Conservation (phyloP, 257 asterid genomes). For the Linaria vulgaris region DNA sequence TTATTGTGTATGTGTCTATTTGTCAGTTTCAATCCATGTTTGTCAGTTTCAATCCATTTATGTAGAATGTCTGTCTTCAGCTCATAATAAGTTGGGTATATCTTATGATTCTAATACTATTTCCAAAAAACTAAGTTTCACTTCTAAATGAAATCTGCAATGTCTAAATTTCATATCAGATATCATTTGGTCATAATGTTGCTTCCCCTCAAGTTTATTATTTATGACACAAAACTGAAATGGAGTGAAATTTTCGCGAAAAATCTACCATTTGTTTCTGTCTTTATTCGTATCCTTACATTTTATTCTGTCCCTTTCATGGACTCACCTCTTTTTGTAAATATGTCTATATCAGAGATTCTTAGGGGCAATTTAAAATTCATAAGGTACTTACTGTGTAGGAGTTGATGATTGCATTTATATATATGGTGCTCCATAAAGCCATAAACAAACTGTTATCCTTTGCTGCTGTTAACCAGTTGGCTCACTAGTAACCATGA, state of each 20-base stretch:
- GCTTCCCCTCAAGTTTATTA: neutral
- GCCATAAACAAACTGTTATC: neutral
- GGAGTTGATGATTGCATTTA: no score
- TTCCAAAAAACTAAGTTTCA: no score
- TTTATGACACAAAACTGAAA: neutral
- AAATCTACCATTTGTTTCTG: no score
- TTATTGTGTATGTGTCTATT: neutral
- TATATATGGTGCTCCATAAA: no score
- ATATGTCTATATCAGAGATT: neutral
- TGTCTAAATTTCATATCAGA: neutral
- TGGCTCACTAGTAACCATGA: no score
- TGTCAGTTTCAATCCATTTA: no score
- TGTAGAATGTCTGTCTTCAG: neutral
- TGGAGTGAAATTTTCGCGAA: no score
- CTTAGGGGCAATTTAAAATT: no score
- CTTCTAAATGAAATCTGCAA: neutral
- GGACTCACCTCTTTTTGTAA: neutral
- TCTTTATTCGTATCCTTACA: neutral
- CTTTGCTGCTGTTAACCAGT: neutral
- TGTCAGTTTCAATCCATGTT: neutral
- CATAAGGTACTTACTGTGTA: no score
- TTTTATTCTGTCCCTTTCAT: neutral
- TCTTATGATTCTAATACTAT: neutral
- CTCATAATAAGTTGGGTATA: neutral
- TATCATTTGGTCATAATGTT: neutral